phyloP scores from a whole-genome alignment of 1,139 yeast species.

The Taphrina deformans region DNA sequence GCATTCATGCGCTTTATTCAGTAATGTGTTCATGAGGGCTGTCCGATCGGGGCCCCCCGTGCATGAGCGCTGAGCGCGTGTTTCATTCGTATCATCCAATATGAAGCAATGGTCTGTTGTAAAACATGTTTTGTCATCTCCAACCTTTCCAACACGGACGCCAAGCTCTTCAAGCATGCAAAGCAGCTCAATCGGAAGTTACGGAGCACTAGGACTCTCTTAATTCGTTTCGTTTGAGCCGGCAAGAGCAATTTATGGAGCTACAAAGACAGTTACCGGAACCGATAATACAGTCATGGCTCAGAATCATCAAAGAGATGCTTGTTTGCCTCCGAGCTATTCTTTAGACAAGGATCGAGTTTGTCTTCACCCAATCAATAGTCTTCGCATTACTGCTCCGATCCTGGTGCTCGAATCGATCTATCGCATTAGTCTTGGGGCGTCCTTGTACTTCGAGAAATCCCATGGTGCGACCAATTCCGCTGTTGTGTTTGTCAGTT shows the following conservation, averaged over 20 bases:
- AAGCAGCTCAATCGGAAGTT: too few relatives aligned
- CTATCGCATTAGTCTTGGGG: background rate
- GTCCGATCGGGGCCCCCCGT: too few relatives aligned
- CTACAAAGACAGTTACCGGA: too few relatives aligned
- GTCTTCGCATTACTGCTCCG: background rate
- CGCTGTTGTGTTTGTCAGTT: background rate
- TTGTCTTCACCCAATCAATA: background rate
- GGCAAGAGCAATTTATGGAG: too few relatives aligned
- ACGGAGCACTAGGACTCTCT: background rate
- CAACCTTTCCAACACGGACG: background rate
- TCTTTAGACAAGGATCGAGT: background rate
- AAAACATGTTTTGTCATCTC: background rate
- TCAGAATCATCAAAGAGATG: too few relatives aligned
- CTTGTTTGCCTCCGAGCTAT: too few relatives aligned
- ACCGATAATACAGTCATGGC: too few relatives aligned
- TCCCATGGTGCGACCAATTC: background rate
- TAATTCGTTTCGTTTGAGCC: background rate
- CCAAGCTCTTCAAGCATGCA: background rate
- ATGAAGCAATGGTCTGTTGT: background rate
- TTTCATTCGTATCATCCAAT: too few relatives aligned
- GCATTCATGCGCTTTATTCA: slow-evolving; percentile 32
- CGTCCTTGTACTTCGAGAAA: background rate
- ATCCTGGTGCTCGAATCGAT: background rate
- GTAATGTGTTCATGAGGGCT: too few relatives aligned
- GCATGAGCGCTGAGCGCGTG: too few relatives aligned